Base-by-base conservation (phyloP, 495 filamentous ascomycete genomes). In the Darksidea phi region DNA sequence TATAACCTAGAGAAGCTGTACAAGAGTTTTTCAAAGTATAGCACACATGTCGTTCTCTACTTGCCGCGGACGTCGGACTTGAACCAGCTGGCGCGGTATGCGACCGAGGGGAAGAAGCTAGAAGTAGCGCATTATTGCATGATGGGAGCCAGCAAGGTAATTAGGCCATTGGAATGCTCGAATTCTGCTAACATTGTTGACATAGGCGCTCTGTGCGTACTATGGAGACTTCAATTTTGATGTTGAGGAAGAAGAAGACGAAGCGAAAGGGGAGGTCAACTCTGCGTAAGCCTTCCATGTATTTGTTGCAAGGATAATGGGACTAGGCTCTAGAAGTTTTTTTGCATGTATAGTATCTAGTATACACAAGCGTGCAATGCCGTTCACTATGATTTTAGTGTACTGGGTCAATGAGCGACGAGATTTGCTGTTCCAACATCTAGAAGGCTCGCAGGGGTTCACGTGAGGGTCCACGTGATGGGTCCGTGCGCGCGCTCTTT, bases 121-220 rank as follows among this genome's bases (percentile, higher is more conserved):
- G 82, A 87, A 18, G 86, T 91, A 24, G 82, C 89, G 48, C 94
- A 98, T 75, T 98, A 98, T 71, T 96, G 91, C 72, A 86, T 94
- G 74, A 79, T 88, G 55, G 89, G 90, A 8, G 88, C 88, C 2
- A 96, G 94, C 72, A 98, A 97, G 76, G 89, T 77, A 59, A 25
- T 42, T 17, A 32, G n/a, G 36, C 11, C 45, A 53, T 52, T 5
- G 26, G 56, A 12, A 50, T 28, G 17, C 42, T 45, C 5, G 50
- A 57, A 32, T 66, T 42, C 28, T 13, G 48, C 51, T 13, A 53
- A 23, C 18, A 32, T 12, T n/a, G n/a, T 12, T 41, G 21, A 24
- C 36, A 6, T 6, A 74, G 72, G 82, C 80, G n/a, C 55, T 84
- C 46, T 84, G 82, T 69, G 74, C 78, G 13, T 84, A 75, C 57